Conservation (phyloP, 345 rosid genomes). For the Boechera divaricarpa region DNA sequence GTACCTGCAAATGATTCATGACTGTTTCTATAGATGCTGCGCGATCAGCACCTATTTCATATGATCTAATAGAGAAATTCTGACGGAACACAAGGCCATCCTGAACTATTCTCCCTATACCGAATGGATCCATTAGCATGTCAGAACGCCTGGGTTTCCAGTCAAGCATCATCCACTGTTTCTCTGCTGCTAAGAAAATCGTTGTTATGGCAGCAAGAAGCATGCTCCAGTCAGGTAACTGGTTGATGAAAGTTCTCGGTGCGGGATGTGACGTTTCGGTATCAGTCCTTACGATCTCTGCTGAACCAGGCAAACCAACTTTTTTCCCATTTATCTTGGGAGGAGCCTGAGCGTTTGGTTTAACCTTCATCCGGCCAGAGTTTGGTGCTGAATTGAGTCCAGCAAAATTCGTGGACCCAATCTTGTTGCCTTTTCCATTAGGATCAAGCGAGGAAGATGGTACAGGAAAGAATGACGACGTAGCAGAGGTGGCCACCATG, state of each 20-base stretch:
- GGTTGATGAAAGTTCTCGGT: slow-evolving; percentile 92
- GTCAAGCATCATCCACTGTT: slow-evolving; percentile 99
- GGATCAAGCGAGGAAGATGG: slow-evolving; percentile 60
- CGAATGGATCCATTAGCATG: slow-evolving; percentile 82
- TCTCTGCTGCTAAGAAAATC: slow-evolving; percentile 95
- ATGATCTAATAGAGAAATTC: slow-evolving; percentile 91
- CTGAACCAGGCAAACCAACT: slow-evolving; percentile 55
- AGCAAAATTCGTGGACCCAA: slow-evolving; percentile 58
- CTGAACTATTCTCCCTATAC: slow-evolving; percentile 85
- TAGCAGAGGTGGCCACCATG: slow-evolving; percentile 84
- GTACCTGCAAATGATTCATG: slow-evolving; percentile 97
- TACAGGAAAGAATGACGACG: slow-evolving; percentile 72
- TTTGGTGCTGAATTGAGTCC: slow-evolving; percentile 53
- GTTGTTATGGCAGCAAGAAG: slow-evolving; percentile 99
- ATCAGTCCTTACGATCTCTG: slow-evolving; percentile 59
- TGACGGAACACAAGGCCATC: slow-evolving; percentile 88
- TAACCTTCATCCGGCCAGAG: slow-evolving; percentile 71
- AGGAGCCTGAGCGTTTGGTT: slow-evolving; percentile 89
- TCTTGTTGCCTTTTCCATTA: slow-evolving; percentile 56
- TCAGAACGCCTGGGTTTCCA: slow-evolving; percentile 95
- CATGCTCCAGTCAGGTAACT: slow-evolving; percentile 99
- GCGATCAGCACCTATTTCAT: slow-evolving; percentile 98
- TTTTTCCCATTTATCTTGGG: slow-evolving; percentile 81
- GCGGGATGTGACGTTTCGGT: slow-evolving; percentile 58
- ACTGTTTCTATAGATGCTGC: slow-evolving; percentile 95